phyloP scores from a whole-genome alignment of 1,284 basidiomycete genomes.

The Athelia sp. region DNA sequence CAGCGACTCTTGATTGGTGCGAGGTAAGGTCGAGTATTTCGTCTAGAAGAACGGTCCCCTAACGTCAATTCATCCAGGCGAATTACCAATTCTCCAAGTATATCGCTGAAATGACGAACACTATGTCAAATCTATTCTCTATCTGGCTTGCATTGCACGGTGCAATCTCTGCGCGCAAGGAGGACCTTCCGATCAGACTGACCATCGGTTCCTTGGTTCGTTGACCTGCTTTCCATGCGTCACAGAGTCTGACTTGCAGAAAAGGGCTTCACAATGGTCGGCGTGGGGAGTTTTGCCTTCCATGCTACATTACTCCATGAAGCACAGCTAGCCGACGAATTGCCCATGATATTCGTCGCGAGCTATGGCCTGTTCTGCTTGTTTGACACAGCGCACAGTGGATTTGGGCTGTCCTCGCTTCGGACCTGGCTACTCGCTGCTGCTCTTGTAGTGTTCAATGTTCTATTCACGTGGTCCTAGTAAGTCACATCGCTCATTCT shows the following conservation, averaged over 20 bases:
- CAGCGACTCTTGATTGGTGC: conserved; percentile 68
- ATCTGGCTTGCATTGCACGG: conserved; percentile 46
- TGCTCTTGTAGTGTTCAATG: conserved; percentile 38
- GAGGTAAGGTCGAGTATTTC: conserved; percentile 39
- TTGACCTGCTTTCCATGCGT: background rate
- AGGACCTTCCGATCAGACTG: conserved; percentile 47
- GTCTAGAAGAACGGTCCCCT: background rate
- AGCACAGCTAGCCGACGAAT: conserved; percentile 65
- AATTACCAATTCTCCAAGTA: conserved; percentile 71
- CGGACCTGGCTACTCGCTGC: conserved; percentile 32
- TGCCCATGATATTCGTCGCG: conserved; percentile 65
- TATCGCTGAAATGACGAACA: conserved; percentile 64
- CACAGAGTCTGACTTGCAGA: background rate
- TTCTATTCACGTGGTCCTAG: conserved; percentile 62
- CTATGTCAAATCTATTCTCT: conserved; percentile 57
- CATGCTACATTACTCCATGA: conserved; percentile 66
- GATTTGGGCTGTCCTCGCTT: conserved; percentile 34
- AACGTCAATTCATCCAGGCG: conserved; percentile 29
- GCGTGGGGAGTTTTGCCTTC: conserved; percentile 62
- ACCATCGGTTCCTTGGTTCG: conserved; percentile 46
- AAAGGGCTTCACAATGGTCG: conserved; percentile 57
- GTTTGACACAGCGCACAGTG: conserved; percentile 46
- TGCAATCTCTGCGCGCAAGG: conserved; percentile 25
- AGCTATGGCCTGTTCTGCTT: conserved; percentile 49
- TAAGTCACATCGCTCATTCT: conserved; percentile 26